Percentiles rank a stretch among this genome's conserved stretches.
These are phyloP conservation scores for Flaveria floridana DNA, from an alignment of 140 eudicot species.

Conservation along the genomic window DNA sequence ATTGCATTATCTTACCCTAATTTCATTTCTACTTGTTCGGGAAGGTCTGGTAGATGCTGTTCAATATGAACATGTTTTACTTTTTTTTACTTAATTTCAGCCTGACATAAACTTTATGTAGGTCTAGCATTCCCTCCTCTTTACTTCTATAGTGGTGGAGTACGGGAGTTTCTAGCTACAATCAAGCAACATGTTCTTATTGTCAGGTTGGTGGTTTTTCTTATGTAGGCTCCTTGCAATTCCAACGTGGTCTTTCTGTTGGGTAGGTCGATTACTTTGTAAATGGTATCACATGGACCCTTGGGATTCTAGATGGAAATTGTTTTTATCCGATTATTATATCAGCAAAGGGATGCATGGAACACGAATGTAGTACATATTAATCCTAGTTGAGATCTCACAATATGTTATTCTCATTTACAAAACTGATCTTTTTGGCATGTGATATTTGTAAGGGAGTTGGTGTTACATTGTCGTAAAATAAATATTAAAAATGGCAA, in stretches of 20 bases:
- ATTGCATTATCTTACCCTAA: not conserved
- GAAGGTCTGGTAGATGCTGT: slow-evolving; percentile 4
- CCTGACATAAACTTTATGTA: slow-evolving; percentile 35
- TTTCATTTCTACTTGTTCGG: not conserved
- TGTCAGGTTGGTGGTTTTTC: slow-evolving; percentile 57
- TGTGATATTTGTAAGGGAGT: slow-evolving; percentile 18
- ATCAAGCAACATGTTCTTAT: slow-evolving; percentile 74
- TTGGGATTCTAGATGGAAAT: slow-evolving; percentile 18
- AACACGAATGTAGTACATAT: not conserved
- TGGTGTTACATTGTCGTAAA: slow-evolving; percentile 10
- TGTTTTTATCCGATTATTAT: not conserved
- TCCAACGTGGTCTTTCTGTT: slow-evolving; percentile 3
- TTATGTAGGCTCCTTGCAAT: slow-evolving; percentile 10
- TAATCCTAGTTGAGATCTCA: slow-evolving; percentile 8
- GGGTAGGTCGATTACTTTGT: not conserved
- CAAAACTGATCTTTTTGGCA: slow-evolving; percentile 2
- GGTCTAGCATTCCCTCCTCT: slow-evolving; percentile 97
- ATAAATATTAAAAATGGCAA: slow-evolving; percentile 4
- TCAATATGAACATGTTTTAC: not conserved
- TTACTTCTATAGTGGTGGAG: slow-evolving; percentile 97
- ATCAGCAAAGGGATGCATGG: not conserved
- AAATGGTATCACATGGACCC: slow-evolving; percentile 18
- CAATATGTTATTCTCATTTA: not conserved
- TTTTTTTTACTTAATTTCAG: slow-evolving; percentile 18
- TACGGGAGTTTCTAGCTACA: slow-evolving; percentile 75